phyloP scores from a whole-genome alignment of 176 grass and related monocot genomes.

The Miscanthus lutarioriparius region DNA sequence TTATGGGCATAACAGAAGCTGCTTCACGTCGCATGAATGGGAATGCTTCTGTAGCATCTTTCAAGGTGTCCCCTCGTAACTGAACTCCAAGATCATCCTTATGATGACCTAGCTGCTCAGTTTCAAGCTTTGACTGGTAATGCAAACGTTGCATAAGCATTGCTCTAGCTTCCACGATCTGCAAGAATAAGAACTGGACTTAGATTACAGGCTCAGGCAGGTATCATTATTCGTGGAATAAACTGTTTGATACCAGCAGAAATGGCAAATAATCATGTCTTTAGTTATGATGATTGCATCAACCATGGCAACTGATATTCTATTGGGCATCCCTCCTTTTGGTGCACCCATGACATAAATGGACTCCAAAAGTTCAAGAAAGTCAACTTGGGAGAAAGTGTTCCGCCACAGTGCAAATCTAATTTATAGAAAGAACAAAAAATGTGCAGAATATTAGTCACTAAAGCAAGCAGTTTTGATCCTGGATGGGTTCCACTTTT shows the following conservation, averaged over 20 bases:
- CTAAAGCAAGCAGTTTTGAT: not conserved
- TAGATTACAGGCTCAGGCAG: conserved; percentile 10
- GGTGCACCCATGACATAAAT: not conserved
- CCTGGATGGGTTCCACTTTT: not conserved
- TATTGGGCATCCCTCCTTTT: conserved; percentile 8
- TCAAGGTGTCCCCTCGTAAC: conserved; percentile 32
- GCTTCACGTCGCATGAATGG: conserved; percentile 24
- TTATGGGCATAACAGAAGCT: conserved; percentile 38
- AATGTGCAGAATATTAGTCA: not conserved
- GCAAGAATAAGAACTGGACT: conserved; percentile 37
- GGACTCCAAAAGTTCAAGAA: conserved; percentile 11
- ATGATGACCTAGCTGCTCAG: conserved; percentile 36
- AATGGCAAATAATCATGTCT: not conserved
- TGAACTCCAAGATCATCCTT: conserved; percentile 37
- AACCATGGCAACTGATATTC: not conserved
- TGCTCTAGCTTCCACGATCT: conserved; percentile 91
- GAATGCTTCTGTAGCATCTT: conserved; percentile 38
- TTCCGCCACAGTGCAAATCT: not conserved
- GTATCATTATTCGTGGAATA: not conserved
- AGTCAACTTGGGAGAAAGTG: not conserved
- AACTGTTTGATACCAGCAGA: not conserved
- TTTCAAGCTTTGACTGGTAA: conserved; percentile 61
- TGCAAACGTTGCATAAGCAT: conserved; percentile 82
- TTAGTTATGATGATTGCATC: not conserved
- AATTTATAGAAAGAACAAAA: not conserved